phyloP scores from a whole-genome alignment of 2,329 filamentous ascomycete genomes.

The Penicillium paneum region DNA sequence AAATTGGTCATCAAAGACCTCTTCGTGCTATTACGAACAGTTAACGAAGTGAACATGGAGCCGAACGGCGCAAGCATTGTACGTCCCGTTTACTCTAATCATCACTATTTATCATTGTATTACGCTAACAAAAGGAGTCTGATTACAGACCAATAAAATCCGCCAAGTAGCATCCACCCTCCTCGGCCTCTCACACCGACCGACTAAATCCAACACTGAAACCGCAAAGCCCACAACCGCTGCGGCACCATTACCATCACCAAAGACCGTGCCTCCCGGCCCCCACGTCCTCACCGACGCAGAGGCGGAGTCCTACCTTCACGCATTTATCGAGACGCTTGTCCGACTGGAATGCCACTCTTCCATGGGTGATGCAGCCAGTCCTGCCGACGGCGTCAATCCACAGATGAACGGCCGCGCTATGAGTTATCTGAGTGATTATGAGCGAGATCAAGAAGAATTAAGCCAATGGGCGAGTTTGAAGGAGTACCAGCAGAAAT shows the following conservation, averaged over 20 bases:
- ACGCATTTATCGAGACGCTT: conserved; percentile 70
- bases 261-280: conserved; percentile 49
- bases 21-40: conserved; percentile 68
- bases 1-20: conserved; percentile 79
- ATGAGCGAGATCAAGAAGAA: conserved; percentile 71
- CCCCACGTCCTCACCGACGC: conserved; percentile 35
- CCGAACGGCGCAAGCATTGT: conserved; percentile 64
- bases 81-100: conserved; percentile 34
- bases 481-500: conserved; percentile 71
- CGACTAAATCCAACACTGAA: conserved; percentile 38
- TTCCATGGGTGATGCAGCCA: conserved; percentile 25
- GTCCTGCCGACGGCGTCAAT: conserved; percentile 44
- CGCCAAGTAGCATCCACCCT: conserved; percentile 79
- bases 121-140: not conserved
- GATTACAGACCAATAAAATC: conserved; percentile 69
- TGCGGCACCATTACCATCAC: conserved; percentile 60
- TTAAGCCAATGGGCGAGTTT: conserved; percentile 74
- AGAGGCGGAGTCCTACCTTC: conserved; percentile 68
- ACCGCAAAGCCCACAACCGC: conserved; percentile 16
- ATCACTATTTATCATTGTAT: not conserved
- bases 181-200: conserved; percentile 58
- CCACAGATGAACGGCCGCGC: conserved; percentile 30
- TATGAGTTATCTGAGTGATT: conserved; percentile 38
- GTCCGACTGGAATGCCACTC: conserved; percentile 67
- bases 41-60: conserved; percentile 83